phyloP scores from a whole-genome alignment of 257 asterid genomes.

The Nicotiana tabacum region DNA sequence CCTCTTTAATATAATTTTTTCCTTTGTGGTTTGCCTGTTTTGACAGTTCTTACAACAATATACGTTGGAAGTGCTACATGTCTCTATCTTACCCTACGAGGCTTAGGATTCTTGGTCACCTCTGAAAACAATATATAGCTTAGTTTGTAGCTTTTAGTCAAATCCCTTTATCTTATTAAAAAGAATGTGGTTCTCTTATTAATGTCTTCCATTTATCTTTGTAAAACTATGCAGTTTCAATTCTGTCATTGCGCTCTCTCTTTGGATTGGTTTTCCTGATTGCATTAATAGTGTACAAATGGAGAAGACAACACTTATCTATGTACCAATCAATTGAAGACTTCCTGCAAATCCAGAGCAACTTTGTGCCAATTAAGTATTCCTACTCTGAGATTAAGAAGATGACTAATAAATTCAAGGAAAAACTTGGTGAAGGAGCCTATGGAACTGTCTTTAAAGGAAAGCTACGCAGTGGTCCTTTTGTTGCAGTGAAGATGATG shows the following conservation, averaged over 20 bases:
- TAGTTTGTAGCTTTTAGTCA: not conserved
- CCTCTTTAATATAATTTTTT: not conserved
- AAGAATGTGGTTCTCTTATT: not conserved
- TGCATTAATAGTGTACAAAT: constrained; percentile 18
- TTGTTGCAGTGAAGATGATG: constrained; percentile 46
- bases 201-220: not conserved
- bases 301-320: constrained; percentile 22
- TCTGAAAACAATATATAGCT: not conserved
- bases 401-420: constrained; percentile 40
- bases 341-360: constrained; percentile 21
- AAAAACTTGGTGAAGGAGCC: constrained; percentile 43
- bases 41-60: not conserved
- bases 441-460: constrained; percentile 47
- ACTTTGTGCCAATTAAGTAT: constrained; percentile 39
- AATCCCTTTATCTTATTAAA: not conserved
- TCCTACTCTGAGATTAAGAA: constrained; percentile 34
- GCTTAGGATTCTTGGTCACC: not conserved
- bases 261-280: constrained; percentile 32
- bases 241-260: constrained; percentile 12
- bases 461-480: constrained; percentile 39
- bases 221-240: not conserved
- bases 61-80: not conserved
- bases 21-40: not conserved
- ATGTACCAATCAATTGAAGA: constrained; percentile 35
- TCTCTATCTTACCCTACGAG: not conserved